These are phyloP conservation scores for Candida tammaniensis DNA, from an alignment of 805 yeast species.

Conservation along the genomic window DNA sequence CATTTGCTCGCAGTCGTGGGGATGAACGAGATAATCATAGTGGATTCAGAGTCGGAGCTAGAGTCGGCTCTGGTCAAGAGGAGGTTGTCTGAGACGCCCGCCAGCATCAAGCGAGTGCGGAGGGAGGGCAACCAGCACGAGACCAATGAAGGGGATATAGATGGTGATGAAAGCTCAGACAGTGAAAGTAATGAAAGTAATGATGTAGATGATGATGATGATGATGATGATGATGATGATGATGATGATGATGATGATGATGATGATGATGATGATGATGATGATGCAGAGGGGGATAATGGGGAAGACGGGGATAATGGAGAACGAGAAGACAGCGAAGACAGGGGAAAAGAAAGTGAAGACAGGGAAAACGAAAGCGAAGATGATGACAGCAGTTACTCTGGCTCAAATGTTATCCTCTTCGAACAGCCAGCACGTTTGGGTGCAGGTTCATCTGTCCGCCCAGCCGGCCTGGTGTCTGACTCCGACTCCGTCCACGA, in stretches of 20 bases:
- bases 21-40: too few relatives aligned
- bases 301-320: conserved; percentile 4
- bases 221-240: conserved; percentile 2
- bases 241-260: neutral
- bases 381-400: conserved; percentile 11
- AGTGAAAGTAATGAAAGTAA: conserved; percentile 1
- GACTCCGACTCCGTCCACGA: neutral
- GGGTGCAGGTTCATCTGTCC: too few relatives aligned
- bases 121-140: too few relatives aligned
- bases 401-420: conserved; percentile 6
- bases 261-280: neutral
- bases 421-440: neutral
- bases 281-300: neutral
- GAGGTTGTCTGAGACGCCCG: too few relatives aligned
- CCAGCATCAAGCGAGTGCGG: too few relatives aligned
- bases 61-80: too few relatives aligned
- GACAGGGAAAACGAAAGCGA: neutral
- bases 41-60: too few relatives aligned
- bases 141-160: neutral
- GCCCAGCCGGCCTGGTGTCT: too few relatives aligned
- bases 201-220: conserved; percentile 1
- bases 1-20: too few relatives aligned
- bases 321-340: conserved; percentile 1
- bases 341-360: neutral
- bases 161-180: conserved; percentile 4